phyloP scores from a whole-genome alignment of 106 monocot species.

The Platanthera guangdongensis region DNA sequence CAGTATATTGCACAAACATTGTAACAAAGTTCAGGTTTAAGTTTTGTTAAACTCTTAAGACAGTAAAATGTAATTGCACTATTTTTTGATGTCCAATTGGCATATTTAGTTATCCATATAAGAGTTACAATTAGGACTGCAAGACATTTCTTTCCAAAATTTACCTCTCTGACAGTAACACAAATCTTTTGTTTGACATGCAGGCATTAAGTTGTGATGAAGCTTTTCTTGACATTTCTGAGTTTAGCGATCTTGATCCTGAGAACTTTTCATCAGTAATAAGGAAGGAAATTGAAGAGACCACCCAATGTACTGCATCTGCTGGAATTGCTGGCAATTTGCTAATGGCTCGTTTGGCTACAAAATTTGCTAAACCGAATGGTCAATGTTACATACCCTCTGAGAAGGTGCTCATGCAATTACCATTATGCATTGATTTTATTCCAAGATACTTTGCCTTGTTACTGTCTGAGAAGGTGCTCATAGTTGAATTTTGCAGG shows the following conservation, averaged over 20 bases:
- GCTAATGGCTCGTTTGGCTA: constrained; percentile 84
- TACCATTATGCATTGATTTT: background rate
- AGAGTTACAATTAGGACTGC: background rate
- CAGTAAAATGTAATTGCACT: background rate
- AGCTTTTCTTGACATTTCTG: constrained; percentile 79
- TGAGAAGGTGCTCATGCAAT: constrained; percentile 35
- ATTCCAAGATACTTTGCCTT: background rate
- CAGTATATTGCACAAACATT: constrained; percentile 83
- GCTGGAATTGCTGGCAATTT: constrained; percentile 85
- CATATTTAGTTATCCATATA: background rate
- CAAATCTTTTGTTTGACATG: constrained; percentile 12
- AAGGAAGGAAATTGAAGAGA: constrained; percentile 69
- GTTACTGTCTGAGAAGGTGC: too few species aligned
- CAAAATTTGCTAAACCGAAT: constrained; percentile 89
- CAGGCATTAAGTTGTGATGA: constrained; percentile 98
- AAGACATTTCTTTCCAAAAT: background rate
- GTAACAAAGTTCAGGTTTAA: constrained; percentile 57
- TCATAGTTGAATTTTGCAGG: background rate
- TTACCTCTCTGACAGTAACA: constrained; percentile 6
- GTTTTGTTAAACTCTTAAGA: background rate
- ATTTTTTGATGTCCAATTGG: background rate
- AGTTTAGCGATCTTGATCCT: constrained; percentile 36
- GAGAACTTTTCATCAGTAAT: constrained; percentile 51
- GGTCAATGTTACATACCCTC: constrained; percentile 71
- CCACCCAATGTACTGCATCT: constrained; percentile 79